These are phyloP conservation scores for Leccinellum rugosiceps DNA, from an alignment of 768 basidiomycete species.

Conservation along the genomic window DNA sequence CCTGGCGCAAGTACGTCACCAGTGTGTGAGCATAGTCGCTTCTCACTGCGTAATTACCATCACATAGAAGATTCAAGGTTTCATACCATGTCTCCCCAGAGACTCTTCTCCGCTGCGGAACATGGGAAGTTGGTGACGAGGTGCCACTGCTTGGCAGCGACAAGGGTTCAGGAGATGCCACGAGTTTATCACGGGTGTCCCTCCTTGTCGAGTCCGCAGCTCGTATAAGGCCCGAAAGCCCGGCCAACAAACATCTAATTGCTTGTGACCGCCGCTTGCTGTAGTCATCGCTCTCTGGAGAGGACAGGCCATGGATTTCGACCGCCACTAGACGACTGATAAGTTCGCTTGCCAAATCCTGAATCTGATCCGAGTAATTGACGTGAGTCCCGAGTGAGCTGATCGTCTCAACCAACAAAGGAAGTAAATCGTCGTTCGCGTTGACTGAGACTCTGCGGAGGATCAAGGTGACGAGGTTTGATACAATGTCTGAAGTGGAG, in stretches of 20 bases:
- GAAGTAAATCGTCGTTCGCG: conserved; percentile 61
- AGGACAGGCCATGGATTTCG: conserved; percentile 58
- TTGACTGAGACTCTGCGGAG: conserved; percentile 65
- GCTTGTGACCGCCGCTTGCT: conserved; percentile 56
- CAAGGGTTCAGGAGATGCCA: conserved; percentile 19
- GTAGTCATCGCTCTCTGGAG: conserved; percentile 35
- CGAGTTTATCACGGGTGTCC: conserved; percentile 17
- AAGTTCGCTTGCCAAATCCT: conserved; percentile 84
- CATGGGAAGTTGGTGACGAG: conserved; percentile 28
- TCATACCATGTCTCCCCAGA: conserved; percentile 90
- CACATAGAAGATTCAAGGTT: conserved; percentile 80
- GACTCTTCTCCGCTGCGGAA: conserved; percentile 62
- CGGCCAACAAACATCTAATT: conserved; percentile 66
- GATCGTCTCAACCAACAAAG: conserved; percentile 70
- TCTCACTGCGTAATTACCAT: conserved; percentile 72
- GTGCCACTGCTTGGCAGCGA: conserved; percentile 29
- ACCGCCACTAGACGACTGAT: conserved; percentile 69
- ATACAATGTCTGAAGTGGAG: conserved; percentile 85
- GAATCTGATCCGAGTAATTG: conserved; percentile 95
- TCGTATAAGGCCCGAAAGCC: conserved; percentile 65
- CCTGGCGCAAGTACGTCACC: conserved; percentile 71
- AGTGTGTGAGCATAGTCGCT: conserved; percentile 72
- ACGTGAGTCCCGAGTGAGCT: conserved; percentile 85
- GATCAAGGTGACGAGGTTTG: conserved; percentile 71
- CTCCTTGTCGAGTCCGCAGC: conserved; percentile 47